Conservation (phyloP, 768 basidiomycete genomes). For the Hortiboletus flavorubellus region DNA sequence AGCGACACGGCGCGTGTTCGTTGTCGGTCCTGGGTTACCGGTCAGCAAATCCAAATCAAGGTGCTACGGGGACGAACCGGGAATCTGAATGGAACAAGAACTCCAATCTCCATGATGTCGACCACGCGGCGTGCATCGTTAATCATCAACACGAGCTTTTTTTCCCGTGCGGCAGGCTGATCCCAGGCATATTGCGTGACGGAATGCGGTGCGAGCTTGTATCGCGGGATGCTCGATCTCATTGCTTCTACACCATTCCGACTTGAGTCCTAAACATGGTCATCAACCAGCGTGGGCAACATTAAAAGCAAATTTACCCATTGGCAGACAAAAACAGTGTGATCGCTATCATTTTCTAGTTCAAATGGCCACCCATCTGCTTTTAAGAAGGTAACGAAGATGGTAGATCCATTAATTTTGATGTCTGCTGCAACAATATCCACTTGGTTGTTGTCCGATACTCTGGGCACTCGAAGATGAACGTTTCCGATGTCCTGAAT, state of each 20-base stretch:
- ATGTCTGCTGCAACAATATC: slow-evolving; percentile 74
- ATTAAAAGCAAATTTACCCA: slow-evolving; percentile 43
- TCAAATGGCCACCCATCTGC: slow-evolving; percentile 83
- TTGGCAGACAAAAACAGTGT: slow-evolving; percentile 67
- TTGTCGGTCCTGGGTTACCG: slow-evolving; percentile 44
- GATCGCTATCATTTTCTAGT: slow-evolving; percentile 86
- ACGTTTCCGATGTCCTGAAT: slow-evolving; percentile 86
- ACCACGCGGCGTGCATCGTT: slow-evolving; percentile 62
- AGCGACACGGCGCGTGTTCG: slow-evolving; percentile 71
- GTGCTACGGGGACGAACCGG: slow-evolving; percentile 42
- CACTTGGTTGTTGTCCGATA: slow-evolving; percentile 36
- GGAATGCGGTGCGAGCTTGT: slow-evolving; percentile 56
- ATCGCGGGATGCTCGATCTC: slow-evolving; percentile 41
- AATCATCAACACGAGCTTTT: slow-evolving; percentile 66
- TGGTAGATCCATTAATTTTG: slow-evolving; percentile 79
- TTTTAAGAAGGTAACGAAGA: slow-evolving; percentile 74
- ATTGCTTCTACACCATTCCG: slow-evolving; percentile 37
- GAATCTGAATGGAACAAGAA: slow-evolving; percentile 86
- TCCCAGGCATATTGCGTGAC: slow-evolving; percentile 88
- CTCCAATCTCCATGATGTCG: slow-evolving; percentile 95
- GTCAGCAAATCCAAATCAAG: not conserved
- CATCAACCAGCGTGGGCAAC: slow-evolving; percentile 8
- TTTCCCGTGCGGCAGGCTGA: slow-evolving; percentile 77
- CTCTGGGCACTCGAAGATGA: slow-evolving; percentile 62
- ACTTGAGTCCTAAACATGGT: slow-evolving; percentile 41